Conservation (phyloP, 2,329 filamentous ascomycete species). For the Remersonia thermophila region DNA sequence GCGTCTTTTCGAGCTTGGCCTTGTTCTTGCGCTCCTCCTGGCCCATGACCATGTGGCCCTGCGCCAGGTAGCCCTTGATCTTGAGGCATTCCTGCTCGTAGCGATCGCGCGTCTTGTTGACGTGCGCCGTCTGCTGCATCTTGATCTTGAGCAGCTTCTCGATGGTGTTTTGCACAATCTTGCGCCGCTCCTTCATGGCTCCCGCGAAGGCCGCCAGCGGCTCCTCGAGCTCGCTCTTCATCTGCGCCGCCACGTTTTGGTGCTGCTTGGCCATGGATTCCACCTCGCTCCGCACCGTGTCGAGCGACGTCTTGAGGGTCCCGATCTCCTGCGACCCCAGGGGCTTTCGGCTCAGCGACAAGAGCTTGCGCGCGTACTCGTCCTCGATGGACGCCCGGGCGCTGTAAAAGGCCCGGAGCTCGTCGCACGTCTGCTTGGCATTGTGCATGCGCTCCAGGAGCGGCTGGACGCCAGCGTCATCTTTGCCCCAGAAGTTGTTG, state of each 20-base stretch:
- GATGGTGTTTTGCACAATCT: constrained; percentile 88
- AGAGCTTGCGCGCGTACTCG: constrained; percentile 82
- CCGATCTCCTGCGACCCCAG: constrained; percentile 81
- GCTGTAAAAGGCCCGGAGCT: constrained; percentile 81
- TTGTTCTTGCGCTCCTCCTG: constrained; percentile 99
- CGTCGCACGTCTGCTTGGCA: constrained; percentile 89
- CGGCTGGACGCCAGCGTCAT: constrained; percentile 87
- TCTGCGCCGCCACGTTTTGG: constrained; percentile 77
- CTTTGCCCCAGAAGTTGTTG: constrained; percentile 99
- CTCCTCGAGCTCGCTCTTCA: constrained; percentile 93
- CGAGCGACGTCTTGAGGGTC: constrained; percentile 70
- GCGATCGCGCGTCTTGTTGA: constrained; percentile 92
- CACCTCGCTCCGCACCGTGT: constrained; percentile 77
- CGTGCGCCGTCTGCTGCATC: constrained; percentile 74
- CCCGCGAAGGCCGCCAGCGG: constrained; percentile 83
- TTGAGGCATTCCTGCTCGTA: constrained; percentile 97
- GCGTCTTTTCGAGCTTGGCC: constrained; percentile 95
- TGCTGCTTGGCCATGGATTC: constrained; percentile 93
- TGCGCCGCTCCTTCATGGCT: constrained; percentile 89
- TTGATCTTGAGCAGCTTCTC: constrained; percentile 92
- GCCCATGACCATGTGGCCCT: constrained; percentile 99
- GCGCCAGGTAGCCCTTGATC: constrained; percentile 95
- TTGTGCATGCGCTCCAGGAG: constrained; percentile 89
- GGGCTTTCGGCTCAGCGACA: constrained; percentile 75
- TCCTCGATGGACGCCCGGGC: constrained; percentile 88